Conservation (phyloP, 2,329 filamentous ascomycete species). For the Ceratocystiopsis sp. region DNA sequence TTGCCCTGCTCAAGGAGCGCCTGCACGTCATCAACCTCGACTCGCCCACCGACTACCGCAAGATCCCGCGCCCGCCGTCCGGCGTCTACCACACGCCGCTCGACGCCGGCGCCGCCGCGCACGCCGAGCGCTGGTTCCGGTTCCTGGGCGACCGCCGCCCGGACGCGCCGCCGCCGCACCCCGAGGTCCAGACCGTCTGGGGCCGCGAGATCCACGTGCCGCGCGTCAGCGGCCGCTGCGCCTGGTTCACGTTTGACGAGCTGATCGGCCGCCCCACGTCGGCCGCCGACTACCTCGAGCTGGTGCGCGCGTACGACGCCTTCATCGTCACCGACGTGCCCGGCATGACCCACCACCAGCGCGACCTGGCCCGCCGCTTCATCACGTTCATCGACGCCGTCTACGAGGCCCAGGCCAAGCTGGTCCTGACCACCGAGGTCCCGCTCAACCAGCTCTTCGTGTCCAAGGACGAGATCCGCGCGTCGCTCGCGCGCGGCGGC, state of each 20-base stretch:
- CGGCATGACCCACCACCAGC: constrained; percentile 71
- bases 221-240: constrained; percentile 69
- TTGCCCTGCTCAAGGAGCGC: constrained; percentile 70
- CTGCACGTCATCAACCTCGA: constrained; percentile 88
- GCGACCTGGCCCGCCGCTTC: constrained; percentile 80
- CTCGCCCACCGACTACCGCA: constrained; percentile 90
- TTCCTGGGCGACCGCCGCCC: constrained; percentile 89
- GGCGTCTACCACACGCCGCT: constrained; percentile 89
- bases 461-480: constrained; percentile 49
- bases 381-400: constrained; percentile 97
- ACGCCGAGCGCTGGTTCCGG: constrained; percentile 89
- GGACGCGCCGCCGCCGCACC: constrained; percentile 54
- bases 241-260: constrained; percentile 85
- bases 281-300: constrained; percentile 87
- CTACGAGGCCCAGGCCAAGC: constrained; percentile 83
- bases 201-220: constrained; percentile 80
- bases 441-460: constrained; percentile 77
- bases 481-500: constrained; percentile 25
- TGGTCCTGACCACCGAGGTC: constrained; percentile 80
- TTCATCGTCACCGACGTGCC: constrained; percentile 88
- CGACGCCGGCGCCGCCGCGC: constrained; percentile 56
- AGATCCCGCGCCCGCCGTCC: constrained; percentile 81
- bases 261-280: constrained; percentile 77
- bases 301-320: constrained; percentile 76
- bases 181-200: constrained; percentile 75